phyloP scores from a whole-genome alignment of 2,329 filamentous ascomycete species.

The Endoconidiophora laricicola region DNA sequence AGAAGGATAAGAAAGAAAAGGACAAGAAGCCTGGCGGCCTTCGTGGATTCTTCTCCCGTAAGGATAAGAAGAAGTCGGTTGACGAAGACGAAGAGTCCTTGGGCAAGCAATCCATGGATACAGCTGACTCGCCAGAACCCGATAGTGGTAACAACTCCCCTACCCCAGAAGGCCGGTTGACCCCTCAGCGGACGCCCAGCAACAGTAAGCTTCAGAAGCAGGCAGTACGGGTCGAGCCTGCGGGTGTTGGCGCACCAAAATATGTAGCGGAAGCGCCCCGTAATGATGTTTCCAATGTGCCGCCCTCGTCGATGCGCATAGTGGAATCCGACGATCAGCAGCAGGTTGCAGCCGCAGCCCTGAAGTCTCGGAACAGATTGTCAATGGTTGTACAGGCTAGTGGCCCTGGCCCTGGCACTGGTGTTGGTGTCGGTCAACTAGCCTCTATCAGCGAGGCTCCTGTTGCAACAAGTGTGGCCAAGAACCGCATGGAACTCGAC shows the following conservation, averaged over 20 bases:
- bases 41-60: slow-evolving; percentile 45
- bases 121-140: slow-evolving; percentile 6
- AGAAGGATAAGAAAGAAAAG: slow-evolving; percentile 58
- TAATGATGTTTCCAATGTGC: slow-evolving; percentile 39
- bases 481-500: slow-evolving; percentile 49
- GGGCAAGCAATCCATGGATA: slow-evolving; percentile 17
- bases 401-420: not conserved
- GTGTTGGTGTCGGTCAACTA: not conserved
- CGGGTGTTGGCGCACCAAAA: slow-evolving; percentile 4
- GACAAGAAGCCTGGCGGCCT: slow-evolving; percentile 41
- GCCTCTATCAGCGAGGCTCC: slow-evolving; percentile 7
- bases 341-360: slow-evolving; percentile 15
- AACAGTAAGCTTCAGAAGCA: slow-evolving; percentile 55
- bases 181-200: slow-evolving; percentile 34
- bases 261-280: slow-evolving; percentile 23
- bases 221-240: slow-evolving; percentile 21
- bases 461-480: slow-evolving; percentile 32
- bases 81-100: slow-evolving; percentile 43
- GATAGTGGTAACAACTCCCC: slow-evolving; percentile 10
- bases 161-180: slow-evolving; percentile 24
- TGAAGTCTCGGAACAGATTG: slow-evolving; percentile 5
- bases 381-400: slow-evolving; percentile 4
- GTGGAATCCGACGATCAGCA: slow-evolving; percentile 37
- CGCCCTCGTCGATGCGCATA: slow-evolving; percentile 39
- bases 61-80: slow-evolving; percentile 39